Conservation (phyloP, 2,329 filamentous ascomycete genomes). For the Aspergillus glaucus region DNA sequence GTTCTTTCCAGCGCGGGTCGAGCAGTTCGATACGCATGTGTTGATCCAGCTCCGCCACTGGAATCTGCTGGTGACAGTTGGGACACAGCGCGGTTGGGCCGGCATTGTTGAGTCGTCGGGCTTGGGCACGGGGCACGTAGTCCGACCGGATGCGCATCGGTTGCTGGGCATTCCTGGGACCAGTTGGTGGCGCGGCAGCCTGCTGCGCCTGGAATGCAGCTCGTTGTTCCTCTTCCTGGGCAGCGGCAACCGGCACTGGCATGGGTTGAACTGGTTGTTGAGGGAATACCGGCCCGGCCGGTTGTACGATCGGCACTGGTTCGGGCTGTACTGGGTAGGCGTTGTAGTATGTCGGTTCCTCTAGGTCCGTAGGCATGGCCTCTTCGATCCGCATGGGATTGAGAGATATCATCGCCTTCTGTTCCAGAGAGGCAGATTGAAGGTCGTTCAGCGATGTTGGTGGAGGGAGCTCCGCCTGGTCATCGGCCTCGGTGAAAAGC, state of each 20-base stretch:
- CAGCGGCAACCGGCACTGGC: constrained; percentile 17
- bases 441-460: constrained; percentile 86
- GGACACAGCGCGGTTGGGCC: constrained; percentile 68
- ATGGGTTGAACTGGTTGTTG: constrained; percentile 24
- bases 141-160: constrained; percentile 90
- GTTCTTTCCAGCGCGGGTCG: constrained; percentile 92
- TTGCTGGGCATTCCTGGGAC: constrained; percentile 56
- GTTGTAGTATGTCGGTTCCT: constrained; percentile 47
- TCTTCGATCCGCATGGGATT: constrained; percentile 83
- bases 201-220: constrained; percentile 55
- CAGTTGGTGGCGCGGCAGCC: constrained; percentile 71
- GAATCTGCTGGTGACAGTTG: constrained; percentile 87
- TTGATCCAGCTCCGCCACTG: constrained; percentile 77
- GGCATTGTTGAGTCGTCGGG: constrained; percentile 60
- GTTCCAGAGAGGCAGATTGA: constrained; percentile 88
- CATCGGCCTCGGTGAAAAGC: constrained; percentile 81
- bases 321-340: constrained; percentile 38
- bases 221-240: constrained; percentile 55
- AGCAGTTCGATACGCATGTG: constrained; percentile 94
- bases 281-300: constrained; percentile 21
- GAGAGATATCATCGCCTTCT: constrained; percentile 86
- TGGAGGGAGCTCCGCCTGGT: constrained; percentile 76
- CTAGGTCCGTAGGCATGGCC: constrained; percentile 77
- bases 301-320: constrained; percentile 19
- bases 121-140: constrained; percentile 79